phyloP scores from a whole-genome alignment of 176 grass and related monocot genomes.

The Thinopyrum elongatum region DNA sequence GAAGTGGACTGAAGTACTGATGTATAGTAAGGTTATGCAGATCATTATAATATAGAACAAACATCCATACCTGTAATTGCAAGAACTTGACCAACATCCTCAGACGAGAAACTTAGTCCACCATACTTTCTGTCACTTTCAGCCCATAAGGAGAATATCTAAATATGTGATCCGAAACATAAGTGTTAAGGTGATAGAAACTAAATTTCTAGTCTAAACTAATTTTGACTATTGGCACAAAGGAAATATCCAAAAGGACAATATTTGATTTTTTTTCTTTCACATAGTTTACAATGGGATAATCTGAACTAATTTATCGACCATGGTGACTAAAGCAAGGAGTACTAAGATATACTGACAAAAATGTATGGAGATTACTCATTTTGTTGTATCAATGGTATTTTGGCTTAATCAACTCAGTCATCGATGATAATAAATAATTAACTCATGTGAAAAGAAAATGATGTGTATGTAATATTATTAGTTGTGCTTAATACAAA shows the following conservation, averaged over 20 bases:
- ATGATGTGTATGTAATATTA: background rate
- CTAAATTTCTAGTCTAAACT: background rate
- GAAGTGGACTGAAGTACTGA: background rate
- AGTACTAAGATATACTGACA: background rate
- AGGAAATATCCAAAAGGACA: background rate
- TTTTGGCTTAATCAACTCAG: background rate
- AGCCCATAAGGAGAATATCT: constrained; percentile 62
- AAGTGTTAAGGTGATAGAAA: background rate
- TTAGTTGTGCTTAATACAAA: background rate
- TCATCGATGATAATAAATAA: background rate
- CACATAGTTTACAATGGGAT: background rate
- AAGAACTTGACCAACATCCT: constrained; percentile 54
- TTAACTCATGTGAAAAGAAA: background rate
- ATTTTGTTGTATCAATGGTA: background rate
- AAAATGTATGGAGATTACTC: background rate
- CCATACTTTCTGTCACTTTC: constrained; percentile 50
- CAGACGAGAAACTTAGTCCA: constrained; percentile 46
- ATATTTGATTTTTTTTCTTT: background rate
- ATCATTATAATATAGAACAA: background rate
- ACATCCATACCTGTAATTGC: constrained; percentile 33
- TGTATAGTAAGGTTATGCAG: background rate
- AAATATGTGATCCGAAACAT: background rate
- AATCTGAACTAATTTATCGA: background rate
- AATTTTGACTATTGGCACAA: background rate
- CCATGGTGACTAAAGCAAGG: background rate